Evolutionary conservation across 805 yeast species (phyloP), one percentile per base, ranked within the genome.

Genomic region (Ogataea trehaloabstinens): DNA sequence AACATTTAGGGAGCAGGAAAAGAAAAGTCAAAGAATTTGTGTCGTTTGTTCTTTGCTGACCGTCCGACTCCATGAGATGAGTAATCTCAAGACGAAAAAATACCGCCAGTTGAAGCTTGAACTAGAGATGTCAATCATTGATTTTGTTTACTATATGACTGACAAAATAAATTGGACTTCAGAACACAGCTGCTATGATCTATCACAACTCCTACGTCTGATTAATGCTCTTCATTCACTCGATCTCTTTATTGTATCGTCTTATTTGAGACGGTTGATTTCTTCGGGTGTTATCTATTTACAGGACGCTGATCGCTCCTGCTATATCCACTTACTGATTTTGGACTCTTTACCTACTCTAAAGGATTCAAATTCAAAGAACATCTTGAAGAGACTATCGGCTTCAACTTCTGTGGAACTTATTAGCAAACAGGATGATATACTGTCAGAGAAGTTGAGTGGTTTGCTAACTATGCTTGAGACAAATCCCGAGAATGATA

Each of bases 281-380:
- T 87, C 96, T 7, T 80, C 93, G 1, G 99, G 97, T 4, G 69
- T 88, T 1, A 76, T 90, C 32, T 87, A 85, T 59, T 60, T 78
- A 10, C 63, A 69, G 3, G 70, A 76, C 6, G 74, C 77, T 15
- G 68, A 68, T 6, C 58, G 63, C 19, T 82, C 81, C 35, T 70
- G 68, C 53, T 61, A 53, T 42, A 71, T 71, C 30, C 95, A 76
- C 55, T 65, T 82, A 17, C 49, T 67, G 8, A 68, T 85, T 6
- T 62, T 85, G 39, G 72, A 74, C 44, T 78, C 81, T 40, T 58
- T 85, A 27, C 85, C 83, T 2, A 72, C 74, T 1, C 47, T 74
- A 22, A 69, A 71, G 40, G 71, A 66, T 35, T 45, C 60, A 5
- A 72, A 72, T 34, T 50, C 54, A 6, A 55, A 48, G 33, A 61